Base-by-base conservation (phyloP, 805 yeast genomes). In the Lachancea cidri region DNA sequence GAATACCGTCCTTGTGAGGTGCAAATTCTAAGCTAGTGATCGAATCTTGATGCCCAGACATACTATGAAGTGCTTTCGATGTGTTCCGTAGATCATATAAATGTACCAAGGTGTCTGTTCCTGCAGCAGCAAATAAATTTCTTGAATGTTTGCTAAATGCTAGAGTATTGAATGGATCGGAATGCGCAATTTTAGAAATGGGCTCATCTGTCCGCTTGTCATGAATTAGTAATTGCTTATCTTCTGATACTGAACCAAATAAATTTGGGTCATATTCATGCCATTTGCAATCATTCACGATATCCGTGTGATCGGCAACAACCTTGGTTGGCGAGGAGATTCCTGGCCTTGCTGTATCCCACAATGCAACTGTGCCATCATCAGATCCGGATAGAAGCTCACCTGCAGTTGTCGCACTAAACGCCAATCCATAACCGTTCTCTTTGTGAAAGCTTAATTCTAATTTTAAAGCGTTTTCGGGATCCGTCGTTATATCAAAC, bases 251-350 rank as follows among this genome's bases (percentile, higher is more conserved):
- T 2, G 87, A 73, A 0, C 85, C 93, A 58, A 83, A 77, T 2
- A 76, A 32, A 44, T 71, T 65, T 17, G 64, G 66, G 33, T 74
- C 68, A 40, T 72, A 68, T 18, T 65, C 58, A 51, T 82, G 84
- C 86, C 89, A 85, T 62, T 80, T 77, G 16, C 79, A 82, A 53
- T 84, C 93, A 52, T 85, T 85, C 11, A 85, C 86, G 27, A 81
- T 79, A 48, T 77, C 81, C 0, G 57, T 50, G 48, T 82, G 86
- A 5, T 44, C 25, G n/a, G 43, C 39, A 17, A 43, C 29, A 1
- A 50, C 62, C 2, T 55, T 47, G 0, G 42, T 14, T n/a, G 72
- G 72, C 1, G 50, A 30, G 1, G 39, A 15, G 11, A 39, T 38
- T 1, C 41, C 38, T 3, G 52, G 43, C 9, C 40, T 40, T 36